These are phyloP conservation scores for Coprinellus micaceus DNA, from an alignment of 768 basidiomycete genomes.

Conservation along the genomic window DNA sequence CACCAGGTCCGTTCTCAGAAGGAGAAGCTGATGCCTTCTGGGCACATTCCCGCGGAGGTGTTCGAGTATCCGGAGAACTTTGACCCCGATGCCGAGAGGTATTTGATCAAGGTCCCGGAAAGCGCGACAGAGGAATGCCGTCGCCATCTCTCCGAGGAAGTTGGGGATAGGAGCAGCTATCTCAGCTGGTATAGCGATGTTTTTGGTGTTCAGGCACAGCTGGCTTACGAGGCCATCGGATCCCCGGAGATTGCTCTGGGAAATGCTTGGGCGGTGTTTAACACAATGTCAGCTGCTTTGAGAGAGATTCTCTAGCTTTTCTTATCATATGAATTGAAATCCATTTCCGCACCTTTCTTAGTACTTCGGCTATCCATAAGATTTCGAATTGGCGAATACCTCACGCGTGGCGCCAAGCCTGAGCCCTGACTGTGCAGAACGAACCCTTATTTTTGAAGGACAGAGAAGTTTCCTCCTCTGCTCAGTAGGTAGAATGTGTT, in stretches of 20 bases:
- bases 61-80: slow-evolving; percentile 16
- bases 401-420: too few species aligned
- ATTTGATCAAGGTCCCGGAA: slow-evolving; percentile 13
- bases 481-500: too few species aligned
- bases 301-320: too few species aligned
- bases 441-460: too few species aligned
- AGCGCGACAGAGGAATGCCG: slow-evolving; percentile 8
- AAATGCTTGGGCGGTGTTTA: neutral
- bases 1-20: slow-evolving; percentile 22
- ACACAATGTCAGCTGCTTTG: neutral
- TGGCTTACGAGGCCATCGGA: neutral
- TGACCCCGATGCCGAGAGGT: slow-evolving; percentile 8
- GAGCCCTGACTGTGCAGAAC: too few species aligned
- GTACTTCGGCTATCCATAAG: too few species aligned
- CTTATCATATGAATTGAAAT: too few species aligned
- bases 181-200: slow-evolving; percentile 5
- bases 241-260: neutral
- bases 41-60: slow-evolving; percentile 23
- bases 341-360: too few species aligned
- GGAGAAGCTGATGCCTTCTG: slow-evolving; percentile 27
- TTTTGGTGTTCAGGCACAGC: neutral
- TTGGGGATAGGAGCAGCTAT: slow-evolving; percentile 9
- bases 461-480: too few species aligned
- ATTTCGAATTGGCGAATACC: too few species aligned
- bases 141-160: slow-evolving; percentile 14